Evolutionary conservation across 2,329 filamentous ascomycete genomes (phyloP).

Genomic region (Sporothrix dimorphospora): DNA sequence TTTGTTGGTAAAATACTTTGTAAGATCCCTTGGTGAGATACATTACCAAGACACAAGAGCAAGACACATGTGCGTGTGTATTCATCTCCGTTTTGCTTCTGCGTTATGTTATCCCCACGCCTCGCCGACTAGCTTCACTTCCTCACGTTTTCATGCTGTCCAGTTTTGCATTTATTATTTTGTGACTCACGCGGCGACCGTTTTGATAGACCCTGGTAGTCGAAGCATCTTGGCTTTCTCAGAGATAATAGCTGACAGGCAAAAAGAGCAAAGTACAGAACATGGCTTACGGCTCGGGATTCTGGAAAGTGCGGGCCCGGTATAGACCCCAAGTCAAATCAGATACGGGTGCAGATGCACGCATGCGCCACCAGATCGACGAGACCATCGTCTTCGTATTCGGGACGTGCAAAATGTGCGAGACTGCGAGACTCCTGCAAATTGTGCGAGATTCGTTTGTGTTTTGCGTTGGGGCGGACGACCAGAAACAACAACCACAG

Average conservation of each 20-base stretch:
- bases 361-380: background rate
- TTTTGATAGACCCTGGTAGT: background rate
- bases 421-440: background rate
- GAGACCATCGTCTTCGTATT: background rate
- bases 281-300: background rate
- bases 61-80: background rate
- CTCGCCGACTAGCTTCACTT: background rate
- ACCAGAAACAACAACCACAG: background rate
- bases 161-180: background rate
- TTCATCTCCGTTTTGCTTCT: background rate
- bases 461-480: constrained; percentile 3
- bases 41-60: background rate
- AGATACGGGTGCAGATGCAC: background rate
- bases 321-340: background rate
- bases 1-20: background rate
- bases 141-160: background rate
- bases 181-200: constrained; percentile 1
- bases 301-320: background rate
- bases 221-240: background rate
- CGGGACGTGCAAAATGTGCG: background rate
- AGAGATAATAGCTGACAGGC: background rate
- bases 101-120: background rate
- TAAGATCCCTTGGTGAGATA: background rate
- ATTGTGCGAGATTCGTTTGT: background rate
- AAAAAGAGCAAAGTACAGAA: background rate